Evolutionary conservation across 768 basidiomycete genomes (phyloP), one percentile per base, ranked within the genome.

Genomic region (Naganishia randhawae): DNA sequence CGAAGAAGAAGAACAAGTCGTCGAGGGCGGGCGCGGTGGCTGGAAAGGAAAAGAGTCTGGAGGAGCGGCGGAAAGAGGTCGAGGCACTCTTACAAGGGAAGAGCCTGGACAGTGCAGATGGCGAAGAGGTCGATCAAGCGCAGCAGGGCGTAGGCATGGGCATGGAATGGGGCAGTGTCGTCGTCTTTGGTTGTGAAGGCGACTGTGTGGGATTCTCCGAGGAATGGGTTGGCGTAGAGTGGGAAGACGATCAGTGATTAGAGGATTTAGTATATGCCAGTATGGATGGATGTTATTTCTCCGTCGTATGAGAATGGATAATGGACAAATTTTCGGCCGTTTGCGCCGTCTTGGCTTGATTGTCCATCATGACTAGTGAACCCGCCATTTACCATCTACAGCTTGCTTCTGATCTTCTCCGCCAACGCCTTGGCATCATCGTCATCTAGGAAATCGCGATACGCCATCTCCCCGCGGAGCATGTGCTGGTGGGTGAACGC

Each of bases 161-260:
- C 62, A 93, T 98, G 91, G 92, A 94, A 68, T 98, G 93, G 92
- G 95, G 95, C 0, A 94, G 90, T 1, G 87, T 89, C 66, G 82
- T 95, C 82, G 83, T 98, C 11, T 95, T 93, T 80, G 89, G 89
- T 0, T 97, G 95, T 75, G 84, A 85, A 73, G 84, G 84, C 52
- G 91, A 95, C 77, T 96, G 93, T 67, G 73, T 73, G 2, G 78
- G 78, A 3, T 71, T 77, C 42, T 63, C 66, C 8, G 78, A 79
- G 51, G 78, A 79, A 41, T 77, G 73, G 73, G 78, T 79, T 9
- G 78, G 72, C 3, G 76, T 79, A 7, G 78, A 79, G 66, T 79
- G 78, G 78, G 78, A 79, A 67, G 69, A 69, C 19, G 55, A 55
- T 17, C 66, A 67, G 42, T 67, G 42, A 25, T 22, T 16, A 39